Conservation (phyloP, 306 rosid genomes). For the peach (Prunus persica) region DNA sequence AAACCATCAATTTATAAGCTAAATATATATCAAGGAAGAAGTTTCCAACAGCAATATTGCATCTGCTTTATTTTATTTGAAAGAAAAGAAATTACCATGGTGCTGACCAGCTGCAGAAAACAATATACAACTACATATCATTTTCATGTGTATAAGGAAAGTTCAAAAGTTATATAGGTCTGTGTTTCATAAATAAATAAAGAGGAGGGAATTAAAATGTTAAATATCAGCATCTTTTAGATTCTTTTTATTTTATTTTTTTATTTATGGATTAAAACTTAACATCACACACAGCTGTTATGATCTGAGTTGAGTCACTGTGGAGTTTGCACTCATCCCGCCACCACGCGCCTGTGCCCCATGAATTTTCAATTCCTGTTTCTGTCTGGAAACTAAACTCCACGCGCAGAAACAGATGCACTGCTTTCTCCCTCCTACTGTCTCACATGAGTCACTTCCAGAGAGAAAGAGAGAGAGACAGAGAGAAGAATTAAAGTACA, state of each 20-base stretch:
- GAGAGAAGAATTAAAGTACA: neutral
- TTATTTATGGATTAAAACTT: conserved; percentile 20
- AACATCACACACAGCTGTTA: conserved; percentile 40
- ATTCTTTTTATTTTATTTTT: neutral
- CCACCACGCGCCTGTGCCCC: neutral
- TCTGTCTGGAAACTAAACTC: neutral
- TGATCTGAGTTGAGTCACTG: neutral
- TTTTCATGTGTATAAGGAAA: neutral
- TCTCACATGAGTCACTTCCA: neutral
- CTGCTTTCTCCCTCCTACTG: neutral
- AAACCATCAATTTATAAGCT: neutral
- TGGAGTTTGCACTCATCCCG: neutral
- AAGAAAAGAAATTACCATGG: neutral
- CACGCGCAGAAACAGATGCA: conserved; percentile 12
- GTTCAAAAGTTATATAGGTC: neutral
- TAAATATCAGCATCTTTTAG: conserved; percentile 5
- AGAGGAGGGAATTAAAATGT: neutral
- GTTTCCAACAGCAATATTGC: neutral
- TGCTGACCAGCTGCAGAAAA: neutral
- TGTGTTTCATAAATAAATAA: too few relatives aligned
- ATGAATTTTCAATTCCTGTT: neutral
- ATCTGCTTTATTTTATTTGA: neutral
- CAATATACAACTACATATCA: neutral
- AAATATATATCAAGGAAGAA: neutral
- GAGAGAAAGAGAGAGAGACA: neutral